phyloP scores from a whole-genome alignment of 2,329 filamentous ascomycete species.

The Talaromyces funiculosus region DNA sequence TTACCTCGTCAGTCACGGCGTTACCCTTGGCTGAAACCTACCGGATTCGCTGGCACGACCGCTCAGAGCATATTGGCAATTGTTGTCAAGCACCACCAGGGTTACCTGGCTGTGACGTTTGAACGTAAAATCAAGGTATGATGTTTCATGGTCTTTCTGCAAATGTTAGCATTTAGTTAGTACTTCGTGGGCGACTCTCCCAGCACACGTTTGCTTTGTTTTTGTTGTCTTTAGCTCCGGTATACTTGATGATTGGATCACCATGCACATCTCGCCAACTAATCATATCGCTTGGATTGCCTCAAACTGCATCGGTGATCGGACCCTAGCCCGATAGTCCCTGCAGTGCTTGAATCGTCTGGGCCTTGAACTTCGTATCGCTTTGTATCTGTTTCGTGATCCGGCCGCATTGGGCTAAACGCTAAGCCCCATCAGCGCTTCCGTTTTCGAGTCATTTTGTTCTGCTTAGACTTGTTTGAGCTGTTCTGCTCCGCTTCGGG shows the following conservation, averaged over 20 bases:
- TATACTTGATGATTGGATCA: neutral
- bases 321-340: too few species aligned
- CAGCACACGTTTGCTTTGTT: neutral
- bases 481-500: slow-evolving; percentile 4
- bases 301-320: too few species aligned
- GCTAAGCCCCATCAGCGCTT: slow-evolving; percentile 2
- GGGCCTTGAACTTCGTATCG: neutral
- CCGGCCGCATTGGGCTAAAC: slow-evolving; percentile 5
- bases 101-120: neutral
- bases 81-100: neutral
- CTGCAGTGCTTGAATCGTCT: neutral
- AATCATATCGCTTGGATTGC: neutral
- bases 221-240: neutral
- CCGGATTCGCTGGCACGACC: neutral
- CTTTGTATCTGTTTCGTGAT: slow-evolving; percentile 1
- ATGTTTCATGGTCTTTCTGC: neutral
- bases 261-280: neutral
- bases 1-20: neutral
- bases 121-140: neutral
- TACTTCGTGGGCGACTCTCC: neutral
- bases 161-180: neutral
- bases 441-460: slow-evolving; percentile 9
- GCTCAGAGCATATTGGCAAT: neutral
- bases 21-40: neutral
- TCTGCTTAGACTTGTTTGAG: neutral